Evolutionary conservation across 83 land plant genomes (phyloP).

Genomic region (Diphasiastrum complanatum): DNA sequence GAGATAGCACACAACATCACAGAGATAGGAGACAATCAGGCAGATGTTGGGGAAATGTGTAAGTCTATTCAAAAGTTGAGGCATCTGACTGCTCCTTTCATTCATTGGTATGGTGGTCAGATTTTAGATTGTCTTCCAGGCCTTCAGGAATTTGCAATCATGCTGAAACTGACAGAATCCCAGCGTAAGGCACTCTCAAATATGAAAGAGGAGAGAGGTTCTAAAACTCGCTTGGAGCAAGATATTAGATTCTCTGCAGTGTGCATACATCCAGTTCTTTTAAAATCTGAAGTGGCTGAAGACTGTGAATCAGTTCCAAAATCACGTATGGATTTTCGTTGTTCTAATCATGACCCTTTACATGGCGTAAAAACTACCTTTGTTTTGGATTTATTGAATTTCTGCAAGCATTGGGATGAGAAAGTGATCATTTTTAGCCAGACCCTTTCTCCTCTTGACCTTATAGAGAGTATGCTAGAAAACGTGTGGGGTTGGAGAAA

Average conservation of each 20-base stretch:
- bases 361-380: constrained; percentile 73
- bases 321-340: constrained; percentile 22
- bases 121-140: constrained; percentile 21
- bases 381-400: constrained; percentile 43
- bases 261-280: constrained; percentile 59
- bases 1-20: no score
- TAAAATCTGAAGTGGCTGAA: constrained; percentile 26
- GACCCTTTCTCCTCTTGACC: constrained; percentile 50
- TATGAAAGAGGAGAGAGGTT: constrained; percentile 6
- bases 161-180: not conserved
- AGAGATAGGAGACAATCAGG: no score
- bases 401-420: constrained; percentile 45
- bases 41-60: no score
- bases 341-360: constrained; percentile 37
- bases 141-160: not conserved
- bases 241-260: constrained; percentile 36
- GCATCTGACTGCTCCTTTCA: no score
- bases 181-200: constrained; percentile 23
- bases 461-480: constrained; percentile 38
- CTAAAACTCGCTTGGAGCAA: constrained; percentile 29
- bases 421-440: constrained; percentile 76
- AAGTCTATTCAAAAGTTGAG: no score
- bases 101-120: no score
- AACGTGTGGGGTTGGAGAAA: constrained; percentile 41
- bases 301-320: constrained; percentile 8